Evolutionary conservation across 306 rosid species (phyloP), one percentile per base, ranked within the genome.

Genomic region (Echinosophora koreensis): DNA sequence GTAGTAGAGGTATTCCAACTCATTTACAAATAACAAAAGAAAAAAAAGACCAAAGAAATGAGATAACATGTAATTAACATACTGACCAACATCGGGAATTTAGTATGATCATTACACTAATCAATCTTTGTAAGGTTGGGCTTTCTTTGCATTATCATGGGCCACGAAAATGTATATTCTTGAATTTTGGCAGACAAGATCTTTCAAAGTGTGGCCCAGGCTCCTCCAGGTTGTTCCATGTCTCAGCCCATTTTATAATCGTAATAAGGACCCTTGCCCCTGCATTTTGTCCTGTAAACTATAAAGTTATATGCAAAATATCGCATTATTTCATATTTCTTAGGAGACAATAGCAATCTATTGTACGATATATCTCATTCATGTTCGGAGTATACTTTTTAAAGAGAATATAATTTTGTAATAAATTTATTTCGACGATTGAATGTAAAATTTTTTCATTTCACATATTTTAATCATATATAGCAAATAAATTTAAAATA

Each of bases 141-240:
- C 66, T 71, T 82, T 37, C 51, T 64, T 1, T 47, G 27, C 13
- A 8, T 8, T 15, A 1, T 42, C 35, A 70, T 66, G 81, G 89
- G 54, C 85, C 83, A 14, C 17, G 15, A 8, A 14, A 18, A 13
- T 5, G 34, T 47, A 35, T 34, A 0, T 44, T 39, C 14, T 8
- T 10, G 3, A 8, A 2, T 15, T 79, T 69, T 46, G 69, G 59
- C 9, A 61, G 44, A 42, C 50, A 59, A 22, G 14, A 13, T 14
- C 13, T 14, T 62, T 62, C 3, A 51, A 34, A 2, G 4, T 16
- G 58, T 49, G 18, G 52, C 18, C 27, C 32, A 32, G 37, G 15
- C 42, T 70, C 42, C 14, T 35, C 59, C 58, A 14, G 1, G 18
- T 6, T 27, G 28, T 2, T 58, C 56, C 42, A 11, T n/a, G 6